Conservation (phyloP, 2,329 filamentous ascomycete genomes). For the Talaromyces piceae region DNA sequence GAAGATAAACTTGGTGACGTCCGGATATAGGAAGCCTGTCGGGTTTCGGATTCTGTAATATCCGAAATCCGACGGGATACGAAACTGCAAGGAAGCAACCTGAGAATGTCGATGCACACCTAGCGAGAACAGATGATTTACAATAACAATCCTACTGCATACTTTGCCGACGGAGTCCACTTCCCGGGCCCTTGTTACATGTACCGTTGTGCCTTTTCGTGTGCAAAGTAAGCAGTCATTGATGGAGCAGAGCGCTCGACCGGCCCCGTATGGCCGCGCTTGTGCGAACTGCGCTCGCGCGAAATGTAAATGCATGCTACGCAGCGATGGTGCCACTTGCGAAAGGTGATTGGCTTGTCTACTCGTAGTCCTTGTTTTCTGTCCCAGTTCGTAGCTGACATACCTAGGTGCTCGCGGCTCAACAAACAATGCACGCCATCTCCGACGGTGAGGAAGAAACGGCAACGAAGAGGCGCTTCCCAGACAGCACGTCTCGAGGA, state of each 20-base stretch:
- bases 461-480: constrained; percentile 6
- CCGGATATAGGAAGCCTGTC: background rate
- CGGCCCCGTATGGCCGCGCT: constrained; percentile 14
- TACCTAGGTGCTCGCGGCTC: constrained; percentile 34
- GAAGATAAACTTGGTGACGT: background rate
- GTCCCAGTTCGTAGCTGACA: background rate
- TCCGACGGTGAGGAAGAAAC: constrained; percentile 24
- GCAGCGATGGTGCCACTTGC: constrained; percentile 11
- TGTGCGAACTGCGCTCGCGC: constrained; percentile 19
- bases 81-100: background rate
- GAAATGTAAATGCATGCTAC: constrained; percentile 20
- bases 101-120: background rate
- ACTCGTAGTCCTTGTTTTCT: background rate
- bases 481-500: constrained; percentile 20
- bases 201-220: background rate
- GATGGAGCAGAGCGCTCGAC: constrained; percentile 3
- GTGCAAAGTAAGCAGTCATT: background rate
- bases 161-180: background rate
- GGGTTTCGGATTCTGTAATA: background rate
- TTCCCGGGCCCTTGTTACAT: background rate
- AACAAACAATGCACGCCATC: constrained; percentile 36
- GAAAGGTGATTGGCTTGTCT: constrained; percentile 4
- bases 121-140: background rate
- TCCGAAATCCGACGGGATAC: background rate
- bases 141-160: background rate